Base-by-base conservation (phyloP, 169 alveolate genomes). In the Cryptosporidium xiaoi region DNA sequence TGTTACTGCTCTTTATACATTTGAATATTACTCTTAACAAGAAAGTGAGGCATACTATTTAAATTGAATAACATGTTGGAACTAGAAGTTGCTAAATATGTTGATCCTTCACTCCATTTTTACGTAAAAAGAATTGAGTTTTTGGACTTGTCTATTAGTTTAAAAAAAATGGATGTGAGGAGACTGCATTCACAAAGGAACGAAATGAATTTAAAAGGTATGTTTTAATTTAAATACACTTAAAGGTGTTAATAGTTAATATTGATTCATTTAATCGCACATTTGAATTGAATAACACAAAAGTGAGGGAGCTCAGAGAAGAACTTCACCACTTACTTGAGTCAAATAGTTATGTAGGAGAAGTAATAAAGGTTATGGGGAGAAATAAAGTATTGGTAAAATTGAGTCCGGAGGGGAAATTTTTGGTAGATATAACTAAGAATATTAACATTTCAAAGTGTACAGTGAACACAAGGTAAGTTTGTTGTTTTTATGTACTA, bases 291-390 rank as follows among this genome's bases (percentile, higher is more conserved):
- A 24, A 24, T 8, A 40, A 40, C 10, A 40, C 10, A 8, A 8
- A 40, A 93, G 98, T 95, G 66, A 93, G 98, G 55, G 97, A 93
- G 67, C 94, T 98, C n/a, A 93, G 97, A 82, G 99, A 98, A 56
- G 99, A 98, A 90, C 90, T 97, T 40, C 96, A 95, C 77, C 92
- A 94, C 53, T 90, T 98, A 34, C 93, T 96, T 58, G 99, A 96
- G 90, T 98, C 99, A 2, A 99, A 98, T 51, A 96, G 99, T 48
- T 96, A 97, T 85, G 99, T 98, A 18, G 99, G 99, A 0, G 99
- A 98, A 84, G 99, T 98, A 51, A 96, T 95, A n/a, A 97, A 97
- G 90, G 95, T 97, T 15, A 97, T 98, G 99, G 99, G 99, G 29
- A 96, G 97, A 91, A 97, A 97, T 69, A 97, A 97, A 84, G 98